These are phyloP conservation scores for Gossypium bickii DNA, from an alignment of 345 rosid genomes.

Conservation along the genomic window DNA sequence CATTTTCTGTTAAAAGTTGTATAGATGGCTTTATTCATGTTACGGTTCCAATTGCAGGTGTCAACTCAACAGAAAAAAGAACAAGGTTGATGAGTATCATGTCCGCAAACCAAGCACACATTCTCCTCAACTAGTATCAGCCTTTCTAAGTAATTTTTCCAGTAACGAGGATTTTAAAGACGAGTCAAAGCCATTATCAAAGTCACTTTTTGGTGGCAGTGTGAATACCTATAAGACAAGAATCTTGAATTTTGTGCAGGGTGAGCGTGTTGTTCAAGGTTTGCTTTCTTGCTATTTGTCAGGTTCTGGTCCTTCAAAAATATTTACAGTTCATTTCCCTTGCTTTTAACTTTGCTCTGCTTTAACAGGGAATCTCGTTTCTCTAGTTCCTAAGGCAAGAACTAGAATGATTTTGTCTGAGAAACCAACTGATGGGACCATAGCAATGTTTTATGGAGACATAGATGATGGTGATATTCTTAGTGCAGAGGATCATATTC, in stretches of 20 bases:
- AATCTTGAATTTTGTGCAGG: constrained; percentile 44
- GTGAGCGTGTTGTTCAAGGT: constrained; percentile 76
- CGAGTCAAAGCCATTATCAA: constrained; percentile 51
- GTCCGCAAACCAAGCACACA: constrained; percentile 36
- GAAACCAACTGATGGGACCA: constrained; percentile 77
- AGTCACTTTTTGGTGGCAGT: constrained; percentile 76
- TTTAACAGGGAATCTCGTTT: constrained; percentile 41
- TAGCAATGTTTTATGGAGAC: constrained; percentile 81
- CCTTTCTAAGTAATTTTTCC: constrained; percentile 39
- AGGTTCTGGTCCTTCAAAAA: constrained; percentile 17
- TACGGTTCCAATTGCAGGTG: constrained; percentile 44
- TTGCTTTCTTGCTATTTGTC: constrained; percentile 18
- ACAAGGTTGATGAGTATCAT: constrained; percentile 50
- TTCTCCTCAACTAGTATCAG: constrained; percentile 31
- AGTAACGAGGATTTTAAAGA: constrained; percentile 60
- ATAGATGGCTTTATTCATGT: not conserved
- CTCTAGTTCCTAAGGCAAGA: constrained; percentile 38
- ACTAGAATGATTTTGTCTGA: constrained; percentile 68
- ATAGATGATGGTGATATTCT: constrained; percentile 62
- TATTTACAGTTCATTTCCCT: constrained; percentile 10
- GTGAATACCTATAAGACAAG: constrained; percentile 72
- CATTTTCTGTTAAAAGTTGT: not conserved
- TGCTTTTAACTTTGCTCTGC: constrained; percentile 10
- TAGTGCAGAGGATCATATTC: constrained; percentile 64
- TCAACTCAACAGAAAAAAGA: constrained; percentile 65